Evolutionary conservation across 306 rosid genomes (phyloP), one percentile per base, ranked within the genome.

Genomic region (Acacia confusa): DNA sequence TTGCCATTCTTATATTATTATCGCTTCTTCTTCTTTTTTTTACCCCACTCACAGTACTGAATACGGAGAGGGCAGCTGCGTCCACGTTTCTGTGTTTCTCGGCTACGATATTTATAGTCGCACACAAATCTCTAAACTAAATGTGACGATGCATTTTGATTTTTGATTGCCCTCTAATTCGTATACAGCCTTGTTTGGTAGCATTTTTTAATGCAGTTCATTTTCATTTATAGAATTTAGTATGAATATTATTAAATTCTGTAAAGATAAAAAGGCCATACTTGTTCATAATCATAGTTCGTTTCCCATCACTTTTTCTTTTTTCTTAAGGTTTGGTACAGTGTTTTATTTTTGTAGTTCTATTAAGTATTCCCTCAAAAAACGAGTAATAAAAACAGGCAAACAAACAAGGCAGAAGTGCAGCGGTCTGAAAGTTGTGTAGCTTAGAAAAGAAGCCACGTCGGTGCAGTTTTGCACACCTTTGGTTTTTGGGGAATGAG

Each of bases 361-460:
- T 30, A 58, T 24, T 63, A 28, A 63, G 16, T 28, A 6, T 14
- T 2, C 11, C 69, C n/a, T 13, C 68, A 27, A 61, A 27, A 27
- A 4, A 25, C 27, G 22, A 52, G 57, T 50, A 10, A 60, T 60
- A 24, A 25, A 24, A 25, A 24, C 2, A 27, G n/a, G n/a, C 40
- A 63, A 63, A 66, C 48, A 34, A 78, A 50, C 22, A n/a, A 34
- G 16, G 14, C 82, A 50, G 74, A 41, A 40, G 20, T 4, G 0
- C 41, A 14, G 41, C 0, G 1, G 38, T 27, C 19, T 61, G 68
- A 11, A 27, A 61, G 30, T 7, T 41, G 9, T 55, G 65, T 65
- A 58, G 41, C 79, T 82, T 82, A 71, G 52, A 58, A 74, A 64
- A 67, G 70, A 83, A 72, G 87, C 89, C 89, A 83, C 82, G 83